Conservation (phyloP, 306 rosid genomes). For the Rosa chinensis region DNA sequence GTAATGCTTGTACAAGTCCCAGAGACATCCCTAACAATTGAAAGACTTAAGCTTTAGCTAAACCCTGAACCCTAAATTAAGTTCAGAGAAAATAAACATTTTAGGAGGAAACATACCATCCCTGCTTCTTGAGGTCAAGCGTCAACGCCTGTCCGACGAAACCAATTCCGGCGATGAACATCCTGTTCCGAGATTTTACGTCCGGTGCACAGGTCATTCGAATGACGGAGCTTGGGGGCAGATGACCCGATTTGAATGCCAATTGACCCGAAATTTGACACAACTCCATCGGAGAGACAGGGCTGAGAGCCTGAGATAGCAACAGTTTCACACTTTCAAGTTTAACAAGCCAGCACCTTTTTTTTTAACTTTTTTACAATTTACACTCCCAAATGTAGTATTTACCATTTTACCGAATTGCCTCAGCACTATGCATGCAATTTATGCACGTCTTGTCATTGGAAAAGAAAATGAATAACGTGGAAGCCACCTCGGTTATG, state of each 20-base stretch:
- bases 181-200: slow-evolving; percentile 36
- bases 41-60: background rate
- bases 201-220: slow-evolving; percentile 19
- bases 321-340: background rate
- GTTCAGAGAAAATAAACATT: background rate
- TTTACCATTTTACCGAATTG: too few relatives aligned
- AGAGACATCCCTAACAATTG: slow-evolving; percentile 49
- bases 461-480: too few relatives aligned
- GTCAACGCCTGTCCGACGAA: slow-evolving; percentile 67
- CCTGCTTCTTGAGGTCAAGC: slow-evolving; percentile 55
- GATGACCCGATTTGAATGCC: background rate
- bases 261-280: background rate
- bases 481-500: too few relatives aligned
- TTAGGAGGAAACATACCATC: slow-evolving; percentile 49
- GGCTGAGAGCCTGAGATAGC: background rate
- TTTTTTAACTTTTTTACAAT: background rate
- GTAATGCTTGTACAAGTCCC: slow-evolving; percentile 64
- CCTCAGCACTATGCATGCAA: too few relatives aligned
- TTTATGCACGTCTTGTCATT: too few relatives aligned
- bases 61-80: background rate
- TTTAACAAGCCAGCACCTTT: background rate
- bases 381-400: background rate
- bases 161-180: slow-evolving; percentile 76
- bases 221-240: background rate
- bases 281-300: slow-evolving; percentile 13